Conservation (phyloP, 352 stramenopile species). For the Phytophthora melonis region DNA sequence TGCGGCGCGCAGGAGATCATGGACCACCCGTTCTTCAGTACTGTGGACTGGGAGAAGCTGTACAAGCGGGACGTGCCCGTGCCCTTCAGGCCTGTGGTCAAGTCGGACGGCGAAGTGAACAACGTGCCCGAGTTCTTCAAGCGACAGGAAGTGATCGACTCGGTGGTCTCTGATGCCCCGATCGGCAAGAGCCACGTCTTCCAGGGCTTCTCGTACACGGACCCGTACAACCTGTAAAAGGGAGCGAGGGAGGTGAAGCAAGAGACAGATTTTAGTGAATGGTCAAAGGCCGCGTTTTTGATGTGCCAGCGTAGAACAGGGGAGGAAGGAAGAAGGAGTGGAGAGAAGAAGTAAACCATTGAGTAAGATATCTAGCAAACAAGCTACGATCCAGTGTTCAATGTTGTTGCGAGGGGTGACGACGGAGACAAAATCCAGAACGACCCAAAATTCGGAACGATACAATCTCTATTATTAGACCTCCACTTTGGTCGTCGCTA, state of each 20-base stretch:
- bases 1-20: slow-evolving; percentile 82
- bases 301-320: slow-evolving; percentile 39
- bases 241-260: not conserved
- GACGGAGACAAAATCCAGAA: too few relatives aligned
- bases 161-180: slow-evolving; percentile 60
- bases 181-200: slow-evolving; percentile 80
- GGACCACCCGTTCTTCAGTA: slow-evolving; percentile 85
- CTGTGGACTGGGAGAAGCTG: slow-evolving; percentile 82
- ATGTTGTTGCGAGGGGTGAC: not conserved
- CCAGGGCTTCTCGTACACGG: slow-evolving; percentile 81
- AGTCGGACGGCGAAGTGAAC: slow-evolving; percentile 74
- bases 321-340: too few relatives aligned
- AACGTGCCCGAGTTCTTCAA: slow-evolving; percentile 89
- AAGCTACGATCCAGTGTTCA: slow-evolving; percentile 19
- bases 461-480: too few relatives aligned
- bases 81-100: slow-evolving; percentile 75
- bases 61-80: slow-evolving; percentile 77
- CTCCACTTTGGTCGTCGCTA: too few relatives aligned
- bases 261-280: slow-evolving; percentile 19
- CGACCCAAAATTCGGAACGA: too few relatives aligned
- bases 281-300: slow-evolving; percentile 22
- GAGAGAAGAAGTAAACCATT: too few relatives aligned
- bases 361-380: slow-evolving; percentile 46
- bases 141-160: slow-evolving; percentile 80
- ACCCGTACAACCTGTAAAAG: slow-evolving; percentile 65